Evolutionary conservation across 192 early-diverging fungal species (phyloP).

Genomic region (Kappamyces sp.): DNA sequence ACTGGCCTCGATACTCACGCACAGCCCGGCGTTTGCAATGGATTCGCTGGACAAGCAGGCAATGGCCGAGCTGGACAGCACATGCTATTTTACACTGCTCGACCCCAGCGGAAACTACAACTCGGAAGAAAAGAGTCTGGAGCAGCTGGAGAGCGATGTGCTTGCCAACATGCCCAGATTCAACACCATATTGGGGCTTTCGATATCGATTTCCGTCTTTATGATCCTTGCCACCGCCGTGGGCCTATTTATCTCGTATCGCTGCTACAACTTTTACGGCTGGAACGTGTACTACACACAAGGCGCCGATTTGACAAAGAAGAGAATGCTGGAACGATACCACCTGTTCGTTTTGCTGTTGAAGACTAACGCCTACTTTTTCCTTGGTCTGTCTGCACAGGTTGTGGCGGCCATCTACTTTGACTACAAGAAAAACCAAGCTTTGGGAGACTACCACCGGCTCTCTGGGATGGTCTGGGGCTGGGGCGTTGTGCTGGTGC

Average conservation of each 20-base stretch:
- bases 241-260: not conserved
- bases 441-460: not conserved
- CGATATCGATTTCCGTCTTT: not conserved
- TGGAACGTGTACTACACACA: slow-evolving; percentile 4
- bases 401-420: not conserved
- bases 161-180: not conserved
- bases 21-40: not conserved
- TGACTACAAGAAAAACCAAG: not conserved
- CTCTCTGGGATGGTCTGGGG: not conserved
- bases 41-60: too few relatives aligned
- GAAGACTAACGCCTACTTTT: slow-evolving; percentile 7
- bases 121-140: too few relatives aligned
- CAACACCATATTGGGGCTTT: not conserved
- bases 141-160: too few relatives aligned
- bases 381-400: not conserved
- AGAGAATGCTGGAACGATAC: slow-evolving; percentile 13
- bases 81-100: not conserved
- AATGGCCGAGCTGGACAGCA: not conserved
- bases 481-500: not conserved
- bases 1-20: not conserved
- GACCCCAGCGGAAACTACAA: not conserved
- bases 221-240: slow-evolving; percentile 1
- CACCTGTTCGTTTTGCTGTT: slow-evolving; percentile 12
- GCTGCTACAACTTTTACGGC: slow-evolving; percentile 5
- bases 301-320: slow-evolving; percentile 12